Base-by-base conservation (phyloP, 2,329 filamentous ascomycete species). In the Diplodia intermedia region DNA sequence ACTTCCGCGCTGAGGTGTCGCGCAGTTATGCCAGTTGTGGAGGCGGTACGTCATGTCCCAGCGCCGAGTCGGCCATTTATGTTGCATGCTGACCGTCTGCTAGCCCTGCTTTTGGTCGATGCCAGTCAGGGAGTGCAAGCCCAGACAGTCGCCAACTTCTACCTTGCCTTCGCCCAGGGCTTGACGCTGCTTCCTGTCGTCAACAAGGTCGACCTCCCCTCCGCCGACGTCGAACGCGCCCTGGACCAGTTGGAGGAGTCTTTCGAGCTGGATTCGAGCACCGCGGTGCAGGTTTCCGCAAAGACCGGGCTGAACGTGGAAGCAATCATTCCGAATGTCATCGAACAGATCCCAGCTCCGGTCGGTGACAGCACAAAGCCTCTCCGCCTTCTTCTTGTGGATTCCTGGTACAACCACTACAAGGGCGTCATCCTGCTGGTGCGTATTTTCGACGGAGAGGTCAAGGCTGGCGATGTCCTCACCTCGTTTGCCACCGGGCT, bases 331-430 rank as follows among this genome's bases (percentile, higher is more conserved):
- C 94, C 95, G 0, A 89, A 88, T 14, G 93, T 98, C 11, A 89
- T 99, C 49, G 90, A 96, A 72, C 85, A 90, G 69, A 91, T 99
- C 4, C 94, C 95, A 23, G 87, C 89, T 73, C 95, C 95, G 0
- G 80, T 86, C 0, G 95, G 95, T 4, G 89, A 95, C 73, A 81
- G 85, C 65, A 84, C 80, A 18, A 91, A 89, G 73, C 92, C 93
- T 1, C 80, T 97, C 68, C 89, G 92, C 69, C 86, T 98, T 80
- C 83, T 99, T 57, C 88, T 99, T 15, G 93, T 99, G 33, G 95
- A 99, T 80, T 97, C 94, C 26, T 99, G 95, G 95, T 99, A 99
- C 78, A 94, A 97, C 76, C 94, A 90, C 69, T 99, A 97, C 79
- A 91, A 93, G 72, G 95, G 95, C 14, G 95, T 99, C 43, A 91